Evolutionary conservation across 257 asterid genomes (phyloP).

Genomic region (Rauvolfia tetraphylla): DNA sequence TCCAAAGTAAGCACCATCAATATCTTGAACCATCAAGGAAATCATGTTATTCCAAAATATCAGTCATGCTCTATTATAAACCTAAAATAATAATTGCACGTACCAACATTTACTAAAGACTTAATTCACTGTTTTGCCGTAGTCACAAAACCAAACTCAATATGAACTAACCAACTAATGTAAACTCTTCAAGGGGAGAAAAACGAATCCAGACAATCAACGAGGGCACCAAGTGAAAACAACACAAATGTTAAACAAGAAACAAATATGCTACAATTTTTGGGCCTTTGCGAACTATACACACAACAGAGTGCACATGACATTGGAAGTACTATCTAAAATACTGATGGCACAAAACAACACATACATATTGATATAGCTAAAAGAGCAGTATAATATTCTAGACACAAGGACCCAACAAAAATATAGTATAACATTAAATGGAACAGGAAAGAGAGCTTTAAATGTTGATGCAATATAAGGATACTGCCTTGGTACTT

Average conservation of each 20-base stretch:
- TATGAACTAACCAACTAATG: not conserved
- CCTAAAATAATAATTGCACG: not conserved
- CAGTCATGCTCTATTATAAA: not conserved
- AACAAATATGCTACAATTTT: too few species aligned
- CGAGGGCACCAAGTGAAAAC: not conserved
- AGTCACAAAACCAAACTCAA: not conserved
- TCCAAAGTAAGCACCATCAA: constrained; percentile 90
- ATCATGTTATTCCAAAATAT: constrained; percentile 11
- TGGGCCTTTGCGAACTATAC: not conserved
- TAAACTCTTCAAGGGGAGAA: not conserved
- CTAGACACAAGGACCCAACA: not conserved
- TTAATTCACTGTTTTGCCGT: not conserved
- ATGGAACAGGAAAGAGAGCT: constrained; percentile 11
- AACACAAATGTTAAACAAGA: not conserved
- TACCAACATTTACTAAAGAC: not conserved
- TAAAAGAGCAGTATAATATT: not conserved
- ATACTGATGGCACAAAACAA: not conserved
- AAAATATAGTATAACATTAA: constrained; percentile 7
- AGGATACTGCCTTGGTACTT: constrained; percentile 99
- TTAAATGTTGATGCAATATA: constrained; percentile 18
- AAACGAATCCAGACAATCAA: not conserved
- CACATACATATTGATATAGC: not conserved
- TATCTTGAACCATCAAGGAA: constrained; percentile 66
- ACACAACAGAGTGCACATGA: not conserved
- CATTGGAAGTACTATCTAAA: not conserved